phyloP scores from a whole-genome alignment of 2,329 filamentous ascomycete genomes.

The Trichoderma brevicompactum region DNA sequence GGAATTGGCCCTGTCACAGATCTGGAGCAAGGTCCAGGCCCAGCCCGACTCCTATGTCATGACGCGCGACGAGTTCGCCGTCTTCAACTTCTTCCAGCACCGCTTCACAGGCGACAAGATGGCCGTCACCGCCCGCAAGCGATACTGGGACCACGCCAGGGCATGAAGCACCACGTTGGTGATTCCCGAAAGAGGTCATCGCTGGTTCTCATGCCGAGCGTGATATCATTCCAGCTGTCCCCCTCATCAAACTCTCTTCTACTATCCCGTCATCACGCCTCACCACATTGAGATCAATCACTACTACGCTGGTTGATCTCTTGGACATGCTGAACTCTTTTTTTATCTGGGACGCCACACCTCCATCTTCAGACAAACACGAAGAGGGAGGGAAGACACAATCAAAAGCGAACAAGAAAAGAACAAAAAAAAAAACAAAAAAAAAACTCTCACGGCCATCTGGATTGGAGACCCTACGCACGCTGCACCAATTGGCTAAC shows the following conservation, averaged over 20 bases:
- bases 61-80: slow-evolving; percentile 75
- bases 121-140: slow-evolving; percentile 53
- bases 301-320: background rate
- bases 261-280: slow-evolving; percentile 2
- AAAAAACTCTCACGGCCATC: background rate
- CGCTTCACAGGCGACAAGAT: slow-evolving; percentile 61
- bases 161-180: slow-evolving; percentile 35
- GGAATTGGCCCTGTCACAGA: slow-evolving; percentile 63
- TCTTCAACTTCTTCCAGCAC: slow-evolving; percentile 83
- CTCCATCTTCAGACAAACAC: background rate
- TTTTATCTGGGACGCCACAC: background rate
- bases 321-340: background rate
- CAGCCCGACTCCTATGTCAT: slow-evolving; percentile 74
- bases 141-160: slow-evolving; percentile 57
- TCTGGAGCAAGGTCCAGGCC: slow-evolving; percentile 70
- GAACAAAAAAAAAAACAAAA: background rate
- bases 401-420: background rate
- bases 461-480: background rate
- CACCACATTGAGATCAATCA: background rate
- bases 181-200: background rate
- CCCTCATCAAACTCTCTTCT: background rate
- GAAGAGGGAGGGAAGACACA: background rate
- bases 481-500: background rate
- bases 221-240: background rate
- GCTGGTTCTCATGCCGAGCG: background rate